Conservation (phyloP, 2,329 filamentous ascomycete species). For the Malbranchea cinnamomea region DNA sequence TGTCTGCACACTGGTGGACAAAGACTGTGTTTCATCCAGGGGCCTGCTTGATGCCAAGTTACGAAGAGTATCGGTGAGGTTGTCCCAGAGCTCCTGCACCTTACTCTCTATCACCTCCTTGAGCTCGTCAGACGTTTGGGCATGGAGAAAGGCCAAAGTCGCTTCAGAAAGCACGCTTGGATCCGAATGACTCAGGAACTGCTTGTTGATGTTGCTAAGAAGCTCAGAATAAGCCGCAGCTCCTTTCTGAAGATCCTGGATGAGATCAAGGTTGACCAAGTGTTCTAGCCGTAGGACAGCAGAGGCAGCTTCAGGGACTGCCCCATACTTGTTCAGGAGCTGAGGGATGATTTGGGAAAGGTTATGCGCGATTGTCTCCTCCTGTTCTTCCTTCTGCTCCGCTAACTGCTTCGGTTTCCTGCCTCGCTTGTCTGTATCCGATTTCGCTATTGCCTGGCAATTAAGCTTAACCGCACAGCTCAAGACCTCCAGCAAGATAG, state of each 20-base stretch:
- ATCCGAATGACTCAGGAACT: constrained; percentile 86
- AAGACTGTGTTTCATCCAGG: constrained; percentile 18
- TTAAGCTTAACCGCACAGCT: constrained; percentile 66
- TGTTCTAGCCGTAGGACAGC: constrained; percentile 76
- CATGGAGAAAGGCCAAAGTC: constrained; percentile 66
- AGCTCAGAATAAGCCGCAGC: constrained; percentile 64
- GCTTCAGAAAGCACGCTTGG: constrained; percentile 74
- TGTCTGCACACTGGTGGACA: constrained; percentile 49
- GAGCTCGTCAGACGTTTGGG: constrained; percentile 72
- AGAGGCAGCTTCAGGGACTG: constrained; percentile 72
- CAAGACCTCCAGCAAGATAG: constrained; percentile 73
- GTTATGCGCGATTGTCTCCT: constrained; percentile 58
- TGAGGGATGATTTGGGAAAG: constrained; percentile 68
- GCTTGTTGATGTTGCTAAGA: constrained; percentile 81
- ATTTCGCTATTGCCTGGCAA: constrained; percentile 51
- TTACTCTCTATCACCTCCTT: constrained; percentile 74
- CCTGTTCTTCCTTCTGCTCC: constrained; percentile 49
- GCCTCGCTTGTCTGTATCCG: constrained; percentile 38
- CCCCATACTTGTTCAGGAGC: constrained; percentile 83
- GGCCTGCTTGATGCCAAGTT: constrained; percentile 57
- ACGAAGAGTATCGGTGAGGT: constrained; percentile 57
- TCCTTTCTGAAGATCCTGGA: constrained; percentile 78
- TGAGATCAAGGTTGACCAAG: constrained; percentile 70
- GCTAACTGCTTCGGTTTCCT: constrained; percentile 45
- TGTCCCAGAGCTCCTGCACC: constrained; percentile 72